Evolutionary conservation across 306 rosid species (phyloP).

Genomic region (Spatholobus suberectus): DNA sequence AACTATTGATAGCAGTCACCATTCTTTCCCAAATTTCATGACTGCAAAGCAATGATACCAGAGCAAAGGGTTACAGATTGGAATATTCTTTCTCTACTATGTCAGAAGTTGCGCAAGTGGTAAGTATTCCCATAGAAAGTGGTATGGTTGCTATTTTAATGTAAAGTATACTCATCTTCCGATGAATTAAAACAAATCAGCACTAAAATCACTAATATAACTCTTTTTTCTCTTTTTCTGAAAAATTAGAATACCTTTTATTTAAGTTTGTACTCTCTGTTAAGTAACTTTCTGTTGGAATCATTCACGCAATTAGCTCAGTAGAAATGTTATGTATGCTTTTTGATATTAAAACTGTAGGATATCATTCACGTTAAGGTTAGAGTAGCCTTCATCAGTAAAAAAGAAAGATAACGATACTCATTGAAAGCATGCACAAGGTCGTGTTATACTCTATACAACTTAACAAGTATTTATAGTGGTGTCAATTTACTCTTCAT

Average conservation of each 20-base stretch:
- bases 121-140: neutral
- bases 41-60: neutral
- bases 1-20: neutral
- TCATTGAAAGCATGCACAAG: neutral
- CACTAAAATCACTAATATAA: neutral
- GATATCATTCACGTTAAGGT: neutral
- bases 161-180: neutral
- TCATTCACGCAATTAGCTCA: neutral
- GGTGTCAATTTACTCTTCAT: neutral
- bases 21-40: constrained; percentile 32
- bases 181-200: neutral
- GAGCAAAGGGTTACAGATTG: neutral
- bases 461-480: neutral
- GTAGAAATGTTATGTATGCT: neutral
- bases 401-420: no score
- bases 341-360: neutral
- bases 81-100: constrained; percentile 17
- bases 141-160: neutral
- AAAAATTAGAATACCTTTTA: no score
- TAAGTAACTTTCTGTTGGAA: neutral
- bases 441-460: neutral
- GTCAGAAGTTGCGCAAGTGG: neutral
- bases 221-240: no score
- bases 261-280: neutral
- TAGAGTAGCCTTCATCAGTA: neutral